Evolutionary conservation across 345 rosid species (phyloP), one percentile per base, ranked within the genome.

Genomic region (Syzygium aqueum): DNA sequence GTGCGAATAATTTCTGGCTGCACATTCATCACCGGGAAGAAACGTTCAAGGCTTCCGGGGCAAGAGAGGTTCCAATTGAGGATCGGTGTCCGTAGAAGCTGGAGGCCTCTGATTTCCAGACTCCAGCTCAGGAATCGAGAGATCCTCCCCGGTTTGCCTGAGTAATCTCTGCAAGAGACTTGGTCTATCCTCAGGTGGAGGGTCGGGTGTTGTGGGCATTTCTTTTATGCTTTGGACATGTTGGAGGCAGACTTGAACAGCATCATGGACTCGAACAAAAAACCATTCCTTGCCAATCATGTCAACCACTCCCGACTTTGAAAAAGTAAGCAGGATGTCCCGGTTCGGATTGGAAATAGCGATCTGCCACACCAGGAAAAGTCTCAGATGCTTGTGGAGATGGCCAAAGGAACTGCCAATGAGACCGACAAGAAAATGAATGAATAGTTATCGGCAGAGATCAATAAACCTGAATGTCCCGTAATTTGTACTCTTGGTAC

Each of bases 181-280:
- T 21, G 90, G 54, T 87, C 89, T 92, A 43, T 89, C 92, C 83
- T 91, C 94, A 2, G 85, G 86, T 67, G 77, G 86, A 86, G 89
- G n/a, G 57, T 88, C 92, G 73, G 87, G 53, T 17, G 87, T 21
- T 51, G 88, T 89, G 13, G 90, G 80, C 49, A 87, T 33, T 65
- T 92, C 92, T 84, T 89, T 91, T 61, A 90, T 86, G 90, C 93
- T 90, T 90, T 95, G 96, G 84, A 96, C 96, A 65, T 90, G 95
- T 57, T 91, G 97, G 56, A 97, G 99, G 92, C 99, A 96, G 57
- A 97, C 96, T 90, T 96, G 99, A 50, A 97, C 99, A 1, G 98
- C 98, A 86, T 97, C 99, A 19, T 97, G 99, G 23, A 95, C 96
- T 86, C 99, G 92, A 67, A 97, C 99, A 77, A 95, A 97, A 94